phyloP scores from a whole-genome alignment of 1,284 basidiomycete genomes.

The Ustilago esculenta region DNA sequence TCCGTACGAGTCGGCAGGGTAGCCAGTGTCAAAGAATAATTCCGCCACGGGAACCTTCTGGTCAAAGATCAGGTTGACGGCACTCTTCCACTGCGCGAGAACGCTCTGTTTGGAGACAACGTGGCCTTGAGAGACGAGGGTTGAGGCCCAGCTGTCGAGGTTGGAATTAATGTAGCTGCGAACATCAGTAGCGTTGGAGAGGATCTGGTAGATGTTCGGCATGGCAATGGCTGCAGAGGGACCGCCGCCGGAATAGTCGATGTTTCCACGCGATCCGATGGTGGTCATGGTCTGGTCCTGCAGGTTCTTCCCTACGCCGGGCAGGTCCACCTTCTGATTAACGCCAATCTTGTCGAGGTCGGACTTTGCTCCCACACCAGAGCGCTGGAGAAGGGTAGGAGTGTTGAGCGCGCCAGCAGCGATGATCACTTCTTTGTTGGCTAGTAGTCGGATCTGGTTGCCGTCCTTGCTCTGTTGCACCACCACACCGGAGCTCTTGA shows the following conservation, averaged over 20 bases:
- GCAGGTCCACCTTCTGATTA: conserved; percentile 60
- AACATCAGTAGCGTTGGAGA: conserved; percentile 43
- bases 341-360: conserved; percentile 66
- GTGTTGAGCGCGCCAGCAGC: conserved; percentile 69
- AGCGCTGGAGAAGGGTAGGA: conserved; percentile 69
- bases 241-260: conserved; percentile 48
- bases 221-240: conserved; percentile 57
- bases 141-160: conserved; percentile 47
- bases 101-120: conserved; percentile 41
- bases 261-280: conserved; percentile 44
- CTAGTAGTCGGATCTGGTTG: conserved; percentile 54
- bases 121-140: conserved; percentile 47
- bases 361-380: conserved; percentile 67
- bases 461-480: conserved; percentile 14
- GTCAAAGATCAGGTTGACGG: conserved; percentile 46
- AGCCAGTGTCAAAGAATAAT: conserved; percentile 57
- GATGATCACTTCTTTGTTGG: conserved; percentile 68
- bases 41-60: conserved; percentile 47
- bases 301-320: conserved; percentile 67
- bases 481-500: conserved; percentile 23
- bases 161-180: conserved; percentile 43
- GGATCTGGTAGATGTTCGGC: conserved; percentile 40
- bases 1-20: conserved; percentile 48
- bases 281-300: conserved; percentile 68
- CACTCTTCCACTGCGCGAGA: conserved; percentile 43